Conservation (phyloP, 176 grass and related monocot species). For the Cocos nucifera region DNA sequence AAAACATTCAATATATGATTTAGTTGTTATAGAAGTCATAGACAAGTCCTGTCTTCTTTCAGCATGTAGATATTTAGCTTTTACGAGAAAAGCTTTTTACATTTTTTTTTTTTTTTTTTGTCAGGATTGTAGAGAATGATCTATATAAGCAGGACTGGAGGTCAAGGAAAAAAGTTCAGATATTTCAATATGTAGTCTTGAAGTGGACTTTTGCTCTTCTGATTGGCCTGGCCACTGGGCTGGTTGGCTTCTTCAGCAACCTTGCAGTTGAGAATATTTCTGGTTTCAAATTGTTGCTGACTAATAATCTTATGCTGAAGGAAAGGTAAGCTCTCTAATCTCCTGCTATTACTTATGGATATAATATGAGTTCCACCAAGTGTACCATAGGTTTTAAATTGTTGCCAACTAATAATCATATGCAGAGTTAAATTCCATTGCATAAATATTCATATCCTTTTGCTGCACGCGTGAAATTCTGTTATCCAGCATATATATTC, state of each 20-base stretch:
- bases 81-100: too few relatives aligned
- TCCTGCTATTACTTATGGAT: too few relatives aligned
- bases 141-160: constrained; percentile 64
- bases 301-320: constrained; percentile 43
- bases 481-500: too few relatives aligned
- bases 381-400: too few relatives aligned
- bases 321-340: constrained; percentile 20
- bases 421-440: too few relatives aligned
- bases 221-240: constrained; percentile 32
- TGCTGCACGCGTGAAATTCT: too few relatives aligned
- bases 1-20: too few relatives aligned
- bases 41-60: too few relatives aligned
- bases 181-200: constrained; percentile 49
- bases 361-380: not conserved
- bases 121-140: constrained; percentile 64
- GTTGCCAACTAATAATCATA: too few relatives aligned
- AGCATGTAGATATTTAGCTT: too few relatives aligned
- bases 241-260: constrained; percentile 67
- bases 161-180: constrained; percentile 38
- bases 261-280: constrained; percentile 67
- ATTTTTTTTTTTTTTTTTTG: not conserved
- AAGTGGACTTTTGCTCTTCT: constrained; percentile 62
- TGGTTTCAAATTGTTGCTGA: constrained; percentile 49
- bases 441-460: too few relatives aligned
- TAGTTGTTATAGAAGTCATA: too few relatives aligned